phyloP scores from a whole-genome alignment of 305 asterid species.

The Coffea humblotiana region DNA sequence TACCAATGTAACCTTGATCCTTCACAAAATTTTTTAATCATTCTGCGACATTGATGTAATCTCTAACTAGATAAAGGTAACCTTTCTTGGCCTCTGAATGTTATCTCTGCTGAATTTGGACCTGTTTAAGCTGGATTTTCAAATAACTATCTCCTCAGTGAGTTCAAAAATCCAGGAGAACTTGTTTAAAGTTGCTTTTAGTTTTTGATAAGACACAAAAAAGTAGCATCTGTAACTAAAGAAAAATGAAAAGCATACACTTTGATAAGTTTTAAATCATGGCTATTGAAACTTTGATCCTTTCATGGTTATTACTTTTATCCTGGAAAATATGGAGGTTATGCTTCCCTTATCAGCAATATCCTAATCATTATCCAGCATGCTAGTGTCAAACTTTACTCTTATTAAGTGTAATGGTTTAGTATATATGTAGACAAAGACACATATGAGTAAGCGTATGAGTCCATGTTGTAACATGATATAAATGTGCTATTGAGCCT shows the following conservation, averaged over 20 bases:
- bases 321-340: neutral
- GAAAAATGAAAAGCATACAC: neutral
- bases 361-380: neutral
- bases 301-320: neutral
- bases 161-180: neutral
- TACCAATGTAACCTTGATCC: neutral
- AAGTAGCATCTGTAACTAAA: neutral
- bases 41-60: neutral
- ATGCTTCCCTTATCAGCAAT: neutral
- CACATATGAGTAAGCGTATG: neutral
- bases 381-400: neutral
- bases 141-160: neutral
- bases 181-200: neutral
- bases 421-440: neutral
- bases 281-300: neutral
- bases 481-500: neutral
- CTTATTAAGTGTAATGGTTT: neutral
- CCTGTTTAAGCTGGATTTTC: neutral
- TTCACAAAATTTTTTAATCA: neutral
- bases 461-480: neutral
- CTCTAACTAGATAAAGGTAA: neutral
- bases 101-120: neutral
- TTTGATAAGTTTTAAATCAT: neutral
- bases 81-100: neutral
- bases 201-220: neutral